Conservation (phyloP, 2,329 filamentous ascomycete genomes). For the Aspergillus costaricaensis region DNA sequence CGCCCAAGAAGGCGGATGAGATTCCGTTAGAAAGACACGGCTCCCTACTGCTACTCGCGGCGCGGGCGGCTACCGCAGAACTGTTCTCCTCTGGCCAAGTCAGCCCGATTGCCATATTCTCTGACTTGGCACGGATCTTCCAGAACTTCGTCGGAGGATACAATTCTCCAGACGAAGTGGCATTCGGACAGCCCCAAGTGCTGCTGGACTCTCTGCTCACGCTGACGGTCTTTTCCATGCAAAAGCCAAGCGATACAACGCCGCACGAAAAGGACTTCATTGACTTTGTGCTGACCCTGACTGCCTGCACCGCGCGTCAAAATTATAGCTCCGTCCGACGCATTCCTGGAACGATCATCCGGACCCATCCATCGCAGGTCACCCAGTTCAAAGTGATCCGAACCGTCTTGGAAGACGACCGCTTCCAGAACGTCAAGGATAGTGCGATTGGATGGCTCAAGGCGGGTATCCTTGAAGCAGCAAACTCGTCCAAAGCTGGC, state of each 20-base stretch:
- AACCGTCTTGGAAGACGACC: slow-evolving; percentile 57
- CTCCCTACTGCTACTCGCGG: slow-evolving; percentile 56
- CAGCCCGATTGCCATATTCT: slow-evolving; percentile 52
- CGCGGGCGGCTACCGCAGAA: slow-evolving; percentile 52
- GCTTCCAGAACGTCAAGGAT: slow-evolving; percentile 57
- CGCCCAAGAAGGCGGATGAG: slow-evolving; percentile 53
- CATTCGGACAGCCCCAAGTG: slow-evolving; percentile 52
- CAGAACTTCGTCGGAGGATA: slow-evolving; percentile 54
- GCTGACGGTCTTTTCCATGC: slow-evolving; percentile 53
- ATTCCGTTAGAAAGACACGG: slow-evolving; percentile 60
- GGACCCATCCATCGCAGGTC: slow-evolving; percentile 55
- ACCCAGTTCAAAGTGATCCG: slow-evolving; percentile 57
- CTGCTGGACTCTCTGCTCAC: slow-evolving; percentile 58
- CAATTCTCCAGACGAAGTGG: slow-evolving; percentile 37
- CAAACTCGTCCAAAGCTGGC: slow-evolving; percentile 13
- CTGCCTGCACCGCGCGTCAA: slow-evolving; percentile 40
- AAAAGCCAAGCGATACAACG: slow-evolving; percentile 49
- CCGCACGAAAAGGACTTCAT: slow-evolving; percentile 54
- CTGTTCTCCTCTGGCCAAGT: slow-evolving; percentile 50
- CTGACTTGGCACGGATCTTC: slow-evolving; percentile 54
- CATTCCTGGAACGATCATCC: slow-evolving; percentile 44
- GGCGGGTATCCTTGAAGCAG: slow-evolving; percentile 57
- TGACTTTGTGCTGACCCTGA: slow-evolving; percentile 52
- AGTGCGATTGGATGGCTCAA: slow-evolving; percentile 63
- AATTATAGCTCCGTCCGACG: slow-evolving; percentile 40